Evolutionary conservation across 345 rosid species (phyloP), one percentile per base, ranked within the genome.

Genomic region (Viola odorata): DNA sequence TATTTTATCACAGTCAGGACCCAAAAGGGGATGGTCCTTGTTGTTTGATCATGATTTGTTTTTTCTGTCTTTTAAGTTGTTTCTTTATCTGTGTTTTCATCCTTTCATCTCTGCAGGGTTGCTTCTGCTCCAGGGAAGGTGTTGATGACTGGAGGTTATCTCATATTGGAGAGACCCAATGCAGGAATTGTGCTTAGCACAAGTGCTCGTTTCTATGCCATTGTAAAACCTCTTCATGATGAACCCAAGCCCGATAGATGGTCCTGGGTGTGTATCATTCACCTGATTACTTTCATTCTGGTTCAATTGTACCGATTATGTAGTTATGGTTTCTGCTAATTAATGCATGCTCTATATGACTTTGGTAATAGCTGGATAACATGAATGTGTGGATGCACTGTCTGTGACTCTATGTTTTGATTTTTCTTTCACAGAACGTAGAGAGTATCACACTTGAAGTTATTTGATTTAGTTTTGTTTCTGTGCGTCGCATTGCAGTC

Each of bases 91-190:
- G 53, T n/a, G 23, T 40, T 32, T 42, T 39, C 1, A 10, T 5
- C 7, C 13, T 17, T 47, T 47, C 36, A 55, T 40, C n/a, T 37
- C 13, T 4, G 50, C 69, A 92, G 98, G 53, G 86, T 88, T 75
- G 96, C 95, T 74, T 94, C 97, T 65, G 97, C 99, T 69, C 97
- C 99, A 45, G 96, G 97, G 68, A 94, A 94, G 82, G 97, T 94
- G 56, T 80, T 94, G 85, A 73, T 94, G 75, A 82, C 96, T 7
- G 99, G 99, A 4, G 97, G 99, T 5, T 94, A 94, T 66, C 90
- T 94, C 12, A 72, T 94, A 64, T 73, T 94, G 64, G 99, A 94
- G 83, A 88, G 86, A 76, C 97, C 99, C 15, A 90, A 90, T 72
- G 77, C 99, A 16, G 99, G 99, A 66, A 69, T 90, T 71, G 92